A percentile compares a stretch with the other conserved stretches of the same genome.
Evolutionary conservation across 139 green algal species (phyloP).

Genomic region (Pleodorina starrii): DNA sequence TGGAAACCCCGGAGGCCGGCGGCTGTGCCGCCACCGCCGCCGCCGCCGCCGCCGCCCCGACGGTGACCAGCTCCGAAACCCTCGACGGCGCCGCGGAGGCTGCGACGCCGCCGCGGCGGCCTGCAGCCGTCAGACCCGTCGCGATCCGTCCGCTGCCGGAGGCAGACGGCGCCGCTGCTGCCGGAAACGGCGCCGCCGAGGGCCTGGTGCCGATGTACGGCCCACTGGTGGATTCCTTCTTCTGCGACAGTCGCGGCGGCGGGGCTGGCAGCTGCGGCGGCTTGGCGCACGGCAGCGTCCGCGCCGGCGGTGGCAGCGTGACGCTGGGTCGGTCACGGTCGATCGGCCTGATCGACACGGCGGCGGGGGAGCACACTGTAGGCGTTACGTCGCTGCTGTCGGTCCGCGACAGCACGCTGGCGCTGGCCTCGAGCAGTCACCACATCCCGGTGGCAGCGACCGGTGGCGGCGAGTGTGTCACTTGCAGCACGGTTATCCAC

Average conservation of each 20-base stretch:
- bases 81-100: neutral
- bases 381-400: neutral
- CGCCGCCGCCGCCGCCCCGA: no score
- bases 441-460: neutral
- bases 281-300: neutral
- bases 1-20: neutral
- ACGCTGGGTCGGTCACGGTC: neutral
- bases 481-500: neutral
- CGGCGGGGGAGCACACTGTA: neutral
- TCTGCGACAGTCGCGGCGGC: neutral
- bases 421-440: neutral
- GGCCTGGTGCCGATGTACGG: neutral
- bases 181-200: neutral
- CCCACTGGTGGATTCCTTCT: neutral
- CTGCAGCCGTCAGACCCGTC: neutral
- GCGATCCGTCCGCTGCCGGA: no score
- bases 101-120: neutral
- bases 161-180: neutral
- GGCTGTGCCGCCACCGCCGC: neutral
- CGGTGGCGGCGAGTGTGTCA: neutral
- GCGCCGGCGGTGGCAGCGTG: neutral
- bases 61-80: no score
- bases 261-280: neutral
- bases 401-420: neutral
- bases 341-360: constrained; percentile 4